Conservation (phyloP, 83 land plant genomes). For the Larix sibirica region DNA sequence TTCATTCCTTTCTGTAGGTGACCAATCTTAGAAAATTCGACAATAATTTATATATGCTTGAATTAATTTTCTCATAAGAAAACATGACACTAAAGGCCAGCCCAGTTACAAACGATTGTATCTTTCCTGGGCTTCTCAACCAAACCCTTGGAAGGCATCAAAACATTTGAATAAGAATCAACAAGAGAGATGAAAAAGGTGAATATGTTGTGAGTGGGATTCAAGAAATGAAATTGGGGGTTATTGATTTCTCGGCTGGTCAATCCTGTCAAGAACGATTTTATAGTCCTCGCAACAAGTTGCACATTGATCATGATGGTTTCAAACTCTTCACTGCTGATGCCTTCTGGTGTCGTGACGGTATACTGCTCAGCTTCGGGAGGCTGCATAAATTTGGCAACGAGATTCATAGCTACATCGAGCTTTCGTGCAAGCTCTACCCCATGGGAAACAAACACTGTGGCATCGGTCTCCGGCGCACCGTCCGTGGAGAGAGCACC, state of each 20-base stretch:
- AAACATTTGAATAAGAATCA: slow-evolving; percentile 93
- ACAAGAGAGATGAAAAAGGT: slow-evolving; percentile 82
- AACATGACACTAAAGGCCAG: too few relatives aligned
- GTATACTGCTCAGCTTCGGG: slow-evolving; percentile 95
- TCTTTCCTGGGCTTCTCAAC: too few relatives aligned
- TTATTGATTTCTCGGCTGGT: slow-evolving; percentile 74
- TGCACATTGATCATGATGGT: slow-evolving; percentile 96
- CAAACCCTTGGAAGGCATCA: too few relatives aligned
- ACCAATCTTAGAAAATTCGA: too few relatives aligned
- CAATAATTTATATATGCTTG: too few relatives aligned
- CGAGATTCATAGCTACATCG: slow-evolving; percentile 36
- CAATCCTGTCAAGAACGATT: slow-evolving; percentile 72
- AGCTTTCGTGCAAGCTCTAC: slow-evolving; percentile 25
- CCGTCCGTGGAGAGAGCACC: slow-evolving; percentile 24
- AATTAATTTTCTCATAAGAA: too few relatives aligned
- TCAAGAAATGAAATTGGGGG: slow-evolving; percentile 83
- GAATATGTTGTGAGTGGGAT: slow-evolving; percentile 94
- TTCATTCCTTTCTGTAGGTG: too few relatives aligned
- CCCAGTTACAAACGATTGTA: slow-evolving; percentile 35
- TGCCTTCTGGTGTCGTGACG: slow-evolving; percentile 85
- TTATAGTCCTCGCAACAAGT: slow-evolving; percentile 92
- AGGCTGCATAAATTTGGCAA: slow-evolving; percentile 70
- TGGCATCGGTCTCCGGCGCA: slow-evolving; percentile 15
- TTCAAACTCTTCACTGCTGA: slow-evolving; percentile 72
- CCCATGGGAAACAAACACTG: slow-evolving; percentile 26